Evolutionary conservation across 2,329 filamentous ascomycete species (phyloP), one percentile per base, ranked within the genome.

Genomic region (Pezicula neosporulosa): DNA sequence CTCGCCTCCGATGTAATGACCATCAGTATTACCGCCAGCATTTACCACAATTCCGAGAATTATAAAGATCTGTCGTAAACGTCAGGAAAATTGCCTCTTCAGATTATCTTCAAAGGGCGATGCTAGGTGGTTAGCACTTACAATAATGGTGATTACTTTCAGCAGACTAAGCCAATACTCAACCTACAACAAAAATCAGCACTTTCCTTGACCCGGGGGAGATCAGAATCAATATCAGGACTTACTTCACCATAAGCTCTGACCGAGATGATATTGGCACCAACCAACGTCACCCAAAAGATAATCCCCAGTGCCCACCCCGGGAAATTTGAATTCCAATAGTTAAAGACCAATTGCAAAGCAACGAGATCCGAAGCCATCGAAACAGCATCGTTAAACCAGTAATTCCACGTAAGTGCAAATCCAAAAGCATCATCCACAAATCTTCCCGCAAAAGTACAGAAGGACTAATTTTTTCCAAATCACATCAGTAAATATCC

Each of bases 341-440:
- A 86, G 44, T 82, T 67, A 48, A 85, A 66, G 2, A 86, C 61
- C 2, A 86, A 67, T 61, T 82, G 79, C 33, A 82, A 63, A 0
- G 80, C 76, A 18, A 85, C 79, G 24, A 86, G 67, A 66, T 87
- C 83, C 0, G 81, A 72, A 0, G 82, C 83, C 1, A 77, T 81
- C 0, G 75, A 77, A 0, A 82, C 77, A 1, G 82, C 82, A 66
- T 86, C 81, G 62, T 86, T 85, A 60, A 85, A 84, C 82, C 82
- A 86, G 64, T 81, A 81, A 57, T 81, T 82, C 78, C 77, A 64
- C 0, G 77, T 80, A 28, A 80, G 63, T 3, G 77, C 76, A 54
- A 80, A 80, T 1, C 77, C 77, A 55, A 78, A 74, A 1, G 76
- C 73, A 58, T 78, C 76, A 57, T 81, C 77, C 10, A 80, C 73